phyloP scores from a whole-genome alignment of 2,329 filamentous ascomycete species.

The Neonectria faginata region DNA sequence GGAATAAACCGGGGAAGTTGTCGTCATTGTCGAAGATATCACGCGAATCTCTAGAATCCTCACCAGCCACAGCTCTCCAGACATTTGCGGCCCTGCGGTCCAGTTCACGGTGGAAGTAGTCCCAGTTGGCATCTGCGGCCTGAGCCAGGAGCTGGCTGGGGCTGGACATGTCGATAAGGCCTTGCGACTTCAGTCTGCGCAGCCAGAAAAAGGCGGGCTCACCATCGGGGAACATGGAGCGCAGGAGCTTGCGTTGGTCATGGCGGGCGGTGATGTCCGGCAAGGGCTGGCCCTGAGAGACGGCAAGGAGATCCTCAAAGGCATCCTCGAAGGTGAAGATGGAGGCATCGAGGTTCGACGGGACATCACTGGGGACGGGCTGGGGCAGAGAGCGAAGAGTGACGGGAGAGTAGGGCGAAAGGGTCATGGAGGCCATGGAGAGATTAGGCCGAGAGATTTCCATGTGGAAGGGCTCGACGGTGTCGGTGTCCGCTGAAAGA shows the following conservation, averaged over 20 bases:
- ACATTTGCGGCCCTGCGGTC: slow-evolving; percentile 44
- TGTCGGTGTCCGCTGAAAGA: slow-evolving; percentile 11
- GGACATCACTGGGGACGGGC: slow-evolving; percentile 60
- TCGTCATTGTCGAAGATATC: slow-evolving; percentile 30
- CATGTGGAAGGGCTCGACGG: slow-evolving; percentile 36
- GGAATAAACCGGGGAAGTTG: slow-evolving; percentile 20
- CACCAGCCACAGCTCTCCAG: slow-evolving; percentile 41
- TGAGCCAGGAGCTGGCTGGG: slow-evolving; percentile 31
- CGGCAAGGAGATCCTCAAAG: slow-evolving; percentile 68
- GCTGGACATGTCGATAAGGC: slow-evolving; percentile 52
- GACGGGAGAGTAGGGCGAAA: slow-evolving; percentile 48
- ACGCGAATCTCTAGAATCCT: slow-evolving; percentile 27
- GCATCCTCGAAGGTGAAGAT: slow-evolving; percentile 67
- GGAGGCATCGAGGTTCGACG: slow-evolving; percentile 50
- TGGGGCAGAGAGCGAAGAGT: slow-evolving; percentile 59
- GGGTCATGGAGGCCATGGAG: slow-evolving; percentile 41
- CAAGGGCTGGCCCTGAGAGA: slow-evolving; percentile 57
- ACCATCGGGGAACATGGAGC: slow-evolving; percentile 54
- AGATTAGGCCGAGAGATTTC: slow-evolving; percentile 33
- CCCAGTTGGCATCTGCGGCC: slow-evolving; percentile 42
- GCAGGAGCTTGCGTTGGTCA: slow-evolving; percentile 52
- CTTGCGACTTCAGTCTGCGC: slow-evolving; percentile 51
- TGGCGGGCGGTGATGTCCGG: slow-evolving; percentile 53
- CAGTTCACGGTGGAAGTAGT: slow-evolving; percentile 49
- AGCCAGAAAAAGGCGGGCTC: slow-evolving; percentile 59